Base-by-base conservation (phyloP, 495 filamentous ascomycete genomes). In the Xylaria castorea region DNA sequence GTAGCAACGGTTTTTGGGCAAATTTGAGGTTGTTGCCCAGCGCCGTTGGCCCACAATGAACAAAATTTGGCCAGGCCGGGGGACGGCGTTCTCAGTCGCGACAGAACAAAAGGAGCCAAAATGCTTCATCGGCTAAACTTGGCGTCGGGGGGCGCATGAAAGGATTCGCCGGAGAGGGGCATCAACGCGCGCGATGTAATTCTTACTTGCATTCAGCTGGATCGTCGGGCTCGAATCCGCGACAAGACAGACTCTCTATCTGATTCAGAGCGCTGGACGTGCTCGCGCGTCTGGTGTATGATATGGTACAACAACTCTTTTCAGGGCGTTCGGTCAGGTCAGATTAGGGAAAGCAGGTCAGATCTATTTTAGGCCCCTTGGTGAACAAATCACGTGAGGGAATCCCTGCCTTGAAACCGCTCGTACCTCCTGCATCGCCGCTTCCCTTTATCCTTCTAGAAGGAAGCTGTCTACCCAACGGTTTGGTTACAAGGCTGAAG, bases 21-120 rank as follows among this genome's bases (percentile, higher is more conserved):
- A 68, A 68, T 68, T 67, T 51, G 64, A 68, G 50, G 66, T 36
- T 30, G 66, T 68, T 68, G 66, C 66, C 66, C 66, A 57, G 69
- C 60, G 58, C 60, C 32, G 69, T 50, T 30, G 69, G 60, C 60
- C 69, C 69, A 71, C 69, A 72, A 51, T 22, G 63, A 46, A 63
- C 48, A 25, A 66, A 71, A 65, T 66, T 71, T 71, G 70, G 51
- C 70, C 63, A 58, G 70, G 36, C 55, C 55, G 30, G 67, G 53
- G 67, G 55, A 57, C 67, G 55, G 67, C 65, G 65, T 61, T 65
- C 60, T 22, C 36, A 16, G 38, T 46, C 63, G 63, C 70, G 63
- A 62, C 42, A 40, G 34, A 63, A 58, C 70, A 66, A 20, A 53
- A 71, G 36, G 46, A 71, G 36, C 67, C 53, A 62, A 70, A 44